Evolutionary conservation across 1,139 yeast genomes (phyloP).

Genomic region (Lipomyces yarrowii): DNA sequence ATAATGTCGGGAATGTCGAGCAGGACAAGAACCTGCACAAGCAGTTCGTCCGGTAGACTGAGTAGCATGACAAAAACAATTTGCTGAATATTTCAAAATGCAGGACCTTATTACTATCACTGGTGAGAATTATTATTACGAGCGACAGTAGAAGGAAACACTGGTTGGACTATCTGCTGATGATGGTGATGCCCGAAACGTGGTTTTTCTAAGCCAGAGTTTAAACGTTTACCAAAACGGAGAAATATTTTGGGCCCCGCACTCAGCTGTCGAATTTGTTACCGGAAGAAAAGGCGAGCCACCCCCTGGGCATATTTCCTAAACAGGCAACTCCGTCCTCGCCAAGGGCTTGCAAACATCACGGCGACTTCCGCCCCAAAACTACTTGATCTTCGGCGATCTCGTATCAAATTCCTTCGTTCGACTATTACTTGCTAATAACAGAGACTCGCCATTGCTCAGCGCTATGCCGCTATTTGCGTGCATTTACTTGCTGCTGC

Average conservation of each 20-base stretch:
- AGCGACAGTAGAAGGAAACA: neutral
- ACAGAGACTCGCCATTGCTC: neutral
- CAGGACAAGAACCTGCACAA: slow-evolving; percentile 14
- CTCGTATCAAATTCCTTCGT: neutral
- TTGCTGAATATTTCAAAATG: neutral
- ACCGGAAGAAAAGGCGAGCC: neutral
- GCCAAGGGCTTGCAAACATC: neutral
- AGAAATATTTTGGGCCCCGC: neutral
- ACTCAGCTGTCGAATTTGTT: neutral
- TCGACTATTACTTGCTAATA: neutral
- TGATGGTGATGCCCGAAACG: neutral
- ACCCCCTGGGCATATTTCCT: neutral
- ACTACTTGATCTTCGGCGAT: neutral
- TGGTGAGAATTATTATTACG: neutral
- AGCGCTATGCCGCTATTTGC: neutral
- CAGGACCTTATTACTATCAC: neutral
- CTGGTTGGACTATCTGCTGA: neutral
- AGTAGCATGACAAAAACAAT: slow-evolving; percentile 12
- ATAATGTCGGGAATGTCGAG: slow-evolving; percentile 23
- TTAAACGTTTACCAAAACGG: too few species aligned
- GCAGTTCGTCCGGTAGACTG: slow-evolving; percentile 25
- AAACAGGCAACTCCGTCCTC: neutral
- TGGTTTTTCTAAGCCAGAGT: neutral
- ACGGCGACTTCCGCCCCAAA: neutral
- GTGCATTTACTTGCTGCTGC: too few species aligned